Evolutionary conservation across 495 filamentous ascomycete genomes (phyloP).

Genomic region (Aspergillus saccharolyticus): DNA sequence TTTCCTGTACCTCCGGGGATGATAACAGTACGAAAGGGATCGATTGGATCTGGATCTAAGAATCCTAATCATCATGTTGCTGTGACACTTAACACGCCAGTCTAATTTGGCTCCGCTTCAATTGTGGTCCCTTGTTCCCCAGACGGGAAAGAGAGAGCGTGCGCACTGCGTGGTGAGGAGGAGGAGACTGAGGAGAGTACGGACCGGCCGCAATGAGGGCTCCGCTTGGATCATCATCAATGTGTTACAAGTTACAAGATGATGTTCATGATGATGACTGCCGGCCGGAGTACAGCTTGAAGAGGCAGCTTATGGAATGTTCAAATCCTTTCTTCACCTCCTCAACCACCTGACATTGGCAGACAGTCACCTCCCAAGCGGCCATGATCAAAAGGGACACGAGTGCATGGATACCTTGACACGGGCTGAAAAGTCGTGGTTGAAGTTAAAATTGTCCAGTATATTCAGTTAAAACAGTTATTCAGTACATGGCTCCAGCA

Average conservation of each 20-base stretch:
- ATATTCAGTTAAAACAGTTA: too few relatives aligned
- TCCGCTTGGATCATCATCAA: neutral
- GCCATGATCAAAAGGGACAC: neutral
- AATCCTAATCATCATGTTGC: too few relatives aligned
- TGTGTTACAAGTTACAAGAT: neutral
- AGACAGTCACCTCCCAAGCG: neutral
- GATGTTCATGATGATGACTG: neutral
- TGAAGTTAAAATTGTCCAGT: neutral
- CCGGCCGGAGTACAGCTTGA: neutral
- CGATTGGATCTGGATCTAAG: too few relatives aligned
- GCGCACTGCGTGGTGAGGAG: too few relatives aligned
- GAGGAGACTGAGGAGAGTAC: too few relatives aligned
- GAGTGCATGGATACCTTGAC: neutral
- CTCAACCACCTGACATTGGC: neutral
- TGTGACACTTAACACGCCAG: too few relatives aligned
- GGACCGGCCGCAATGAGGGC: neutral
- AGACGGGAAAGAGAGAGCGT: neutral
- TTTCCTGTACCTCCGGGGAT: neutral
- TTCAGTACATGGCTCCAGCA: too few relatives aligned
- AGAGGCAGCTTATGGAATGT: too few relatives aligned
- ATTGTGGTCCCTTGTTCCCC: neutral
- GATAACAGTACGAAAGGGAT: too few relatives aligned
- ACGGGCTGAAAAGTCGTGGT: slow-evolving; percentile 11
- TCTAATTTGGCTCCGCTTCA: too few relatives aligned
- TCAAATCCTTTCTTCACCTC: neutral